Percentiles rank a stretch among this genome's conserved stretches.
Evolutionary conservation across 1,284 basidiomycete genomes (phyloP).

Genomic region (Rhodotorula sp.): DNA sequence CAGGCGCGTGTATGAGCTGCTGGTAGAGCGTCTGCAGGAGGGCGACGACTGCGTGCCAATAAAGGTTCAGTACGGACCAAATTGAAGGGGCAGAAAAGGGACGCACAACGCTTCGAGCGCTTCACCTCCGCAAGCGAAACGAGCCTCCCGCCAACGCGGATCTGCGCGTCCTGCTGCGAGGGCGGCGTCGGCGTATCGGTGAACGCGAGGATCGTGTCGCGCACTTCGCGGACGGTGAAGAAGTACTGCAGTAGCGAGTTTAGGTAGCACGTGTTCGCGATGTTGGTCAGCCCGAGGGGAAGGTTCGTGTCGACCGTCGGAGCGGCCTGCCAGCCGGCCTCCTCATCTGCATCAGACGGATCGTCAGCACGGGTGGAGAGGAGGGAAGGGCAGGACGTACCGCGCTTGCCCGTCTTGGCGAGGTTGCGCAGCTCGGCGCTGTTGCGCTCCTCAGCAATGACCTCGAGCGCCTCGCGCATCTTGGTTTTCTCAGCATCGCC

Average conservation of each 20-base stretch:
- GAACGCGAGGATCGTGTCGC: slow-evolving; percentile 70
- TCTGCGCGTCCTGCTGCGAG: slow-evolving; percentile 55
- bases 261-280: slow-evolving; percentile 91
- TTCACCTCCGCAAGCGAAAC: slow-evolving; percentile 77
- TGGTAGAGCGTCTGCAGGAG: slow-evolving; percentile 77
- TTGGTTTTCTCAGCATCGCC: slow-evolving; percentile 39
- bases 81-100: slow-evolving; percentile 6
- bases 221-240: slow-evolving; percentile 86
- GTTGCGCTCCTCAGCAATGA: slow-evolving; percentile 64
- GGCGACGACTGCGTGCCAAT: slow-evolving; percentile 67
- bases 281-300: slow-evolving; percentile 84
- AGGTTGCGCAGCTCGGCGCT: slow-evolving; percentile 71
- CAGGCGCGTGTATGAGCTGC: slow-evolving; percentile 69
- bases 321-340: slow-evolving; percentile 8
- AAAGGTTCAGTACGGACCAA: not conserved
- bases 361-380: too few species aligned
- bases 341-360: not conserved
- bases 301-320: slow-evolving; percentile 57
- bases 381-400: slow-evolving; percentile 56
- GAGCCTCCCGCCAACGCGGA: slow-evolving; percentile 80
- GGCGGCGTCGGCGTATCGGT: slow-evolving; percentile 28
- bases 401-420: slow-evolving; percentile 66
- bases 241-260: slow-evolving; percentile 91
- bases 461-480: slow-evolving; percentile 50
- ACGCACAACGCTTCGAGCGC: slow-evolving; percentile 77